A percentile compares a stretch with the other conserved stretches of the same genome.
Conservation (phyloP, 129 eudicot species). For the Solidago caesia region DNA sequence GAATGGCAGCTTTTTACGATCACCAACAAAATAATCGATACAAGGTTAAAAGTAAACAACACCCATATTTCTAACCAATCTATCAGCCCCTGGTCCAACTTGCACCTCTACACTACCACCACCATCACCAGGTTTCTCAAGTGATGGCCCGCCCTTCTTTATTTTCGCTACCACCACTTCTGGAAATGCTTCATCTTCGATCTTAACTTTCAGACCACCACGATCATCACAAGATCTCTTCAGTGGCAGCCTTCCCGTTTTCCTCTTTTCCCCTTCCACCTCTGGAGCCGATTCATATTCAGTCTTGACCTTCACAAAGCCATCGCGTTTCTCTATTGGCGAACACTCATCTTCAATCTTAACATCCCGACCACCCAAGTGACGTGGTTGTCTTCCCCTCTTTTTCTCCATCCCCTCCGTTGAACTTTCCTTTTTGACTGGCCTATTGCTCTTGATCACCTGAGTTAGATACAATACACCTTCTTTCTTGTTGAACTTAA, state of each 20-base stretch:
- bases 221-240: neutral
- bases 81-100: neutral
- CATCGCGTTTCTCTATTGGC: no score
- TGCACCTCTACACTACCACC: neutral
- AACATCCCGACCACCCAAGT: neutral
- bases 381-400: neutral
- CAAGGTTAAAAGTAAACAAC: constrained; percentile 34
- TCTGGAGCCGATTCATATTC: neutral
- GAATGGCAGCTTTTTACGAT: neutral
- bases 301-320: neutral
- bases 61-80: neutral
- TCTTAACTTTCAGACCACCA: neutral
- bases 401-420: neutral
- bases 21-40: neutral
- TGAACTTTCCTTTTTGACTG: neutral
- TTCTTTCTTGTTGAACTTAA: constrained; percentile 26
- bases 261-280: neutral
- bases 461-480: constrained; percentile 5
- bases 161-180: neutral
- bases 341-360: neutral
- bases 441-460: constrained; percentile 2
- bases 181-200: neutral
- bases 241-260: neutral
- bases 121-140: neutral
- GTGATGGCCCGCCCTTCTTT: neutral